phyloP scores from a whole-genome alignment of 1,139 yeast species.

The Suhomyces bribrorum region DNA sequence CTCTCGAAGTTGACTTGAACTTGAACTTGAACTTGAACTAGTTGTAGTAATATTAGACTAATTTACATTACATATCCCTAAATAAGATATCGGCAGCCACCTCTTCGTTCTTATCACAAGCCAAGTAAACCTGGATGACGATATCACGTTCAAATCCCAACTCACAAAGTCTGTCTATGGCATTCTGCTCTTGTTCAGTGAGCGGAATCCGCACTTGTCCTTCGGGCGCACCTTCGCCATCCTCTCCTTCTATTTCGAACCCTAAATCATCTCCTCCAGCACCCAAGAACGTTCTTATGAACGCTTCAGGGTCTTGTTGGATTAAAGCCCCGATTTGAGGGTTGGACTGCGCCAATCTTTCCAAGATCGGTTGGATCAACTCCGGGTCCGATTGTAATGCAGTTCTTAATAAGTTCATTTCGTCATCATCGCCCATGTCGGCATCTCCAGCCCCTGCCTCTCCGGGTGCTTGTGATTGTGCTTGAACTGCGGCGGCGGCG shows the following conservation, averaged over 20 bases:
- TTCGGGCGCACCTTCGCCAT: slow-evolving; percentile 34
- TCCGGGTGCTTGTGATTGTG: slow-evolving; percentile 21
- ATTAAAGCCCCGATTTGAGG: slow-evolving; percentile 86
- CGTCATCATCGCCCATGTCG: slow-evolving; percentile 48
- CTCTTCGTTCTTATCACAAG: slow-evolving; percentile 97
- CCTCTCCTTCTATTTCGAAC: slow-evolving; percentile 39
- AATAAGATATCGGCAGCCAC: slow-evolving; percentile 90
- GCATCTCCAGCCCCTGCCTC: slow-evolving; percentile 17
- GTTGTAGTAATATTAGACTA: slow-evolving; percentile 4
- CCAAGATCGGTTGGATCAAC: slow-evolving; percentile 79
- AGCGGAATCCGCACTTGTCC: slow-evolving; percentile 59
- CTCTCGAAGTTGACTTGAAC: no score
- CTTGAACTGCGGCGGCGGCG: slow-evolving; percentile 59
- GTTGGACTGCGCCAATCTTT: slow-evolving; percentile 77
- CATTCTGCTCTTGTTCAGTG: slow-evolving; percentile 83
- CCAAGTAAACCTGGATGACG: slow-evolving; percentile 93
- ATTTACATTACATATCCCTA: slow-evolving; percentile 42
- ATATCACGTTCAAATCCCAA: slow-evolving; percentile 87
- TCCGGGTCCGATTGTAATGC: slow-evolving; percentile 87
- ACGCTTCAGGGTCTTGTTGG: slow-evolving; percentile 84
- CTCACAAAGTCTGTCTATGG: slow-evolving; percentile 84
- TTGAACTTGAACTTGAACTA: slow-evolving; percentile 1
- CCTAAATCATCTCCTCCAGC: slow-evolving; percentile 54
- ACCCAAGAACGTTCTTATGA: slow-evolving; percentile 69
- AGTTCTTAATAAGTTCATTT: slow-evolving; percentile 68